Conservation (phyloP, 345 rosid species). For the Aegle marmelos region DNA sequence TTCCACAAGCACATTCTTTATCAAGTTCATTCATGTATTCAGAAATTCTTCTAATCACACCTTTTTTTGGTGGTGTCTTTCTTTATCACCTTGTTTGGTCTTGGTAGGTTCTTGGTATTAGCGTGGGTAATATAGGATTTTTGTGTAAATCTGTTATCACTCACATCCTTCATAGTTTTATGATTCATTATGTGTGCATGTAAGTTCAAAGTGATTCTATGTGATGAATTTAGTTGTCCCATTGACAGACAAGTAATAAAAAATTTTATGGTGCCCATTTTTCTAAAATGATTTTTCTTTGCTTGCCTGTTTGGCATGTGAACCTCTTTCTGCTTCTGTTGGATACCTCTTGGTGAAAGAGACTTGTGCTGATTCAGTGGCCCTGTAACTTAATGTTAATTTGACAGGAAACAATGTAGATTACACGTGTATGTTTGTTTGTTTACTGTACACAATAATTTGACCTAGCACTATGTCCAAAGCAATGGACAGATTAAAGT, state of each 20-base stretch:
- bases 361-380: not conserved
- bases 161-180: constrained; percentile 32
- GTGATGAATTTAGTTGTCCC: constrained; percentile 44
- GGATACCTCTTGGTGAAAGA: not conserved
- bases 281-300: not conserved
- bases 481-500: not conserved
- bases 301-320: not conserved
- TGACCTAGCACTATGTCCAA: not conserved
- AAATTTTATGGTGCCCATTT: constrained; percentile 16
- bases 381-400: not conserved
- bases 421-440: not conserved
- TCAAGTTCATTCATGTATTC: constrained; percentile 36
- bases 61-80: constrained; percentile 35
- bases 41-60: constrained; percentile 43
- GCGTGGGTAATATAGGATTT: constrained; percentile 43
- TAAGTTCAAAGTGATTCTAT: constrained; percentile 36
- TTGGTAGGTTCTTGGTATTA: constrained; percentile 27
- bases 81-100: constrained; percentile 22
- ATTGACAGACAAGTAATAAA: constrained; percentile 49
- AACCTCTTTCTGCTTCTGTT: not conserved
- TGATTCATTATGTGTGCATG: constrained; percentile 52
- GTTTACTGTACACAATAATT: not conserved
- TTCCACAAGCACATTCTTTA: constrained; percentile 36
- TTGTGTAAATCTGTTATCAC: constrained; percentile 26
- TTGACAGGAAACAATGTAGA: not conserved